A percentile compares a stretch with the other conserved stretches of the same genome.
Evolutionary conservation across 225 moss, liverwort and hornwort genomes (phyloP).

Genomic region (Neckera pumila): DNA sequence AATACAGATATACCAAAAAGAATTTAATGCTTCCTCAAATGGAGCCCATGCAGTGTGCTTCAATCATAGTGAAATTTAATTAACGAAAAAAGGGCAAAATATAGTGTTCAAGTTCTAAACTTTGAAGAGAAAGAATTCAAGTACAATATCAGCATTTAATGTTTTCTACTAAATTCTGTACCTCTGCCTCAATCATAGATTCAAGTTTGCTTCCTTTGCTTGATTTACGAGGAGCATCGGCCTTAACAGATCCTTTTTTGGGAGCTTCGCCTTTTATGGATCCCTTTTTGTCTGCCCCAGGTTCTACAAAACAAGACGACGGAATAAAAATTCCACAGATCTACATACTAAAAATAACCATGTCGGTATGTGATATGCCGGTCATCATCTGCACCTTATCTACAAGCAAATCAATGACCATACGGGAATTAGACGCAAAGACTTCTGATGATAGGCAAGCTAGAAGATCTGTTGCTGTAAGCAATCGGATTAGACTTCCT

Average conservation of each 20-base stretch:
- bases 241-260: not conserved
- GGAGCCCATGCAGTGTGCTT: not conserved
- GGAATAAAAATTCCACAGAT: not conserved
- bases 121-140: not conserved
- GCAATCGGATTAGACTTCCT: not conserved
- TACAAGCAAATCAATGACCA: not conserved
- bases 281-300: not conserved
- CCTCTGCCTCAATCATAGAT: not conserved
- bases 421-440: not conserved
- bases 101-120: not conserved
- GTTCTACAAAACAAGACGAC: not conserved
- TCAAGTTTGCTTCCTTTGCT: slow-evolving; percentile 17
- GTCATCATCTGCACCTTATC: not conserved
- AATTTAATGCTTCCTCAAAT: not conserved
- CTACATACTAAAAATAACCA: not conserved
- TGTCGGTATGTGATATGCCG: not conserved
- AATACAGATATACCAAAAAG: not conserved
- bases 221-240: not conserved
- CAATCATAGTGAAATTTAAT: not conserved
- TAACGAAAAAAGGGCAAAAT: not conserved
- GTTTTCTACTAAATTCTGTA: not conserved
- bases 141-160: not conserved
- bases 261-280: not conserved
- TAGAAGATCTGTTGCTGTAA: not conserved
- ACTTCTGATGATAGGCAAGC: not conserved